phyloP scores from a whole-genome alignment of 1,284 basidiomycete species.

The Marasmius tenuissimus region DNA sequence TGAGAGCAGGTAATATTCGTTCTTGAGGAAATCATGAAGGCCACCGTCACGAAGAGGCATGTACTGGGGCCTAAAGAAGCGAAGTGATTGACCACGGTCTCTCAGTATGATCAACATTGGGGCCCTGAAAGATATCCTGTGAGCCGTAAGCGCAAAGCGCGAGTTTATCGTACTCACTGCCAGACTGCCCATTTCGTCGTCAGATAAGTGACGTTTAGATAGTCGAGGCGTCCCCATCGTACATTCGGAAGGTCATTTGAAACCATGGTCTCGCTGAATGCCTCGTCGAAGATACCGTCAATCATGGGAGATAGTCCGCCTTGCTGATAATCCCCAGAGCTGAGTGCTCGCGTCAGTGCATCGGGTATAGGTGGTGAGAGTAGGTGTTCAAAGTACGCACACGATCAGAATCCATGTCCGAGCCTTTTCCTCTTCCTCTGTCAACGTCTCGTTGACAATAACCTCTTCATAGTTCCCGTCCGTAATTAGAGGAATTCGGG shows the following conservation, averaged over 20 bases:
- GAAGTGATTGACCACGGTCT: slow-evolving; percentile 68
- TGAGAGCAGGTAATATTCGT: slow-evolving; percentile 57
- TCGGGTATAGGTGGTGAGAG: slow-evolving; percentile 4
- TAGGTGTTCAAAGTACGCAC: slow-evolving; percentile 40
- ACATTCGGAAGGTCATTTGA: slow-evolving; percentile 68
- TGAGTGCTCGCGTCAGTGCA: slow-evolving; percentile 24
- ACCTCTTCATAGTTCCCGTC: slow-evolving; percentile 72
- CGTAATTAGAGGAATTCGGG: slow-evolving; percentile 69
- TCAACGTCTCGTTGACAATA: slow-evolving; percentile 64
- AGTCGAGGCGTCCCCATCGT: slow-evolving; percentile 78
- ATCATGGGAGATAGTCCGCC: slow-evolving; percentile 67
- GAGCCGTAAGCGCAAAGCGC: background rate
- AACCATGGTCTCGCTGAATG: slow-evolving; percentile 61
- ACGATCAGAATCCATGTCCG: slow-evolving; percentile 73
- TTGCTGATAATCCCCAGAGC: slow-evolving; percentile 60
- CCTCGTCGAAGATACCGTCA: slow-evolving; percentile 68
- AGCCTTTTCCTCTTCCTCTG: slow-evolving; percentile 59
- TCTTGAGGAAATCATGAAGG: slow-evolving; percentile 61
- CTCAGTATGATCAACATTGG: slow-evolving; percentile 66
- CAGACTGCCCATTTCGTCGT: slow-evolving; percentile 82
- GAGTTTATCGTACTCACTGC: slow-evolving; percentile 51
- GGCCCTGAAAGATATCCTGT: slow-evolving; percentile 43
- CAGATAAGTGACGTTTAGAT: slow-evolving; percentile 73
- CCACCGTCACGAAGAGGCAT: slow-evolving; percentile 57
- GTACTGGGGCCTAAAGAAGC: slow-evolving; percentile 68